Evolutionary conservation across 805 yeast genomes (phyloP), one percentile per base, ranked within the genome.

Genomic region (Priceomyces castillae): DNA sequence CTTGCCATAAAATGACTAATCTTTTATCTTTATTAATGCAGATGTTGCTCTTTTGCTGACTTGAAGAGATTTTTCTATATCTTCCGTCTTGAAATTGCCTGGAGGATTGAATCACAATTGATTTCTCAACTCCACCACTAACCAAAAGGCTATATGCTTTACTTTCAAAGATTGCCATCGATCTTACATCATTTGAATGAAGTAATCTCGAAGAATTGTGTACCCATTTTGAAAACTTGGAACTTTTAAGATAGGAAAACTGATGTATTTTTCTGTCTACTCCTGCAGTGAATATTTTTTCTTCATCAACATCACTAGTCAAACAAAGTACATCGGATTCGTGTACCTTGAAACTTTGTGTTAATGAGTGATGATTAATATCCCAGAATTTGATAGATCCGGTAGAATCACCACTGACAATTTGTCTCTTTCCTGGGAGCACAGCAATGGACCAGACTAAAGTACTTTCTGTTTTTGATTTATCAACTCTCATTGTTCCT

Each of bases 361-460:
- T 71, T 46, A 94, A 69, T 1, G 96, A 82, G 52, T 81, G 82
- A 52, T 80, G 83, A 38, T 78, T 76, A 49, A 84, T 72, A 56
- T 92, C 96, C 99, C 99, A 94, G 50, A 94, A 77, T 64, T 92
- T 92, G 41, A 94, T 79, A 7, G 86, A 76, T 1, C 99, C 99
- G 1, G 97, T 92, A 4, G 97, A 90, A 67, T 94, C 99, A 42
- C 98, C 99, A 47, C 90, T 81, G n/a, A 88, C 95, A 46, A 94
- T 76, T 61, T 89, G 95, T 42, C 79, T 73, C 39, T 77, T 76
- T 34, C 70, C 60, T 4, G 84, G 81, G 46, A 90, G 67, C 25
- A 82, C 81, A 36, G 75, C 53, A 1, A 94, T 81, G 28, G 89
- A 75, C 99, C 99, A 94, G 6, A 94, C 94, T 48, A 94, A 71